These are phyloP conservation scores for Dissophora globulifera DNA, from an alignment of 192 early-diverging fungal genomes.

Conservation along the genomic window DNA sequence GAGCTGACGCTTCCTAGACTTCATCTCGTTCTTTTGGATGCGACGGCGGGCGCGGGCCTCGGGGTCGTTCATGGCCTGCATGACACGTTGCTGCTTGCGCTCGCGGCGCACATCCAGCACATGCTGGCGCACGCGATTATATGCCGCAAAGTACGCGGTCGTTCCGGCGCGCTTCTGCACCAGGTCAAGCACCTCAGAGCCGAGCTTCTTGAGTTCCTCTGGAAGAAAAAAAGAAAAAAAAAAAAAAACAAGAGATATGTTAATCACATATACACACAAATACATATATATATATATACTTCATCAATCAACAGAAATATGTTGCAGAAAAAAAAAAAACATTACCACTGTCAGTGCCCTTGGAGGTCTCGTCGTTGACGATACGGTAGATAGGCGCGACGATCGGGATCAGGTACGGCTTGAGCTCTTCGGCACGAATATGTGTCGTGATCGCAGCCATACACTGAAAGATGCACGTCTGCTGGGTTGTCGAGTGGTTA, in stretches of 20 bases:
- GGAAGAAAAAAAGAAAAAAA: slow-evolving; percentile 9
- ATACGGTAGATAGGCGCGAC: slow-evolving; percentile 85
- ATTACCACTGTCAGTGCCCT: slow-evolving; percentile 71
- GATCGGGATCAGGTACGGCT: slow-evolving; percentile 75
- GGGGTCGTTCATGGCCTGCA: slow-evolving; percentile 78
- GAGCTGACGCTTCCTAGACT: slow-evolving; percentile 71
- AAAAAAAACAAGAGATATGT: not conserved
- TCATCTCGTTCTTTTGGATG: slow-evolving; percentile 78
- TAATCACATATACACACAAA: no score
- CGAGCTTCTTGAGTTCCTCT: slow-evolving; percentile 80
- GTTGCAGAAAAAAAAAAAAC: not conserved
- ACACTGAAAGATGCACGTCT: slow-evolving; percentile 88
- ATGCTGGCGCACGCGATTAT: slow-evolving; percentile 74
- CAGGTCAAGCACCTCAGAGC: slow-evolving; percentile 81
- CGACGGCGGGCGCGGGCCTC: slow-evolving; percentile 76
- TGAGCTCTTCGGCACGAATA: slow-evolving; percentile 66
- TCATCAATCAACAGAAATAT: no score
- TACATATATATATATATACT: no score
- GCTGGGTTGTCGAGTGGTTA: slow-evolving; percentile 61
- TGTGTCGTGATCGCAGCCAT: slow-evolving; percentile 86
- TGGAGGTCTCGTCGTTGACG: slow-evolving; percentile 75
- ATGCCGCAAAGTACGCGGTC: slow-evolving; percentile 70
- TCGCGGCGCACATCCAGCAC: slow-evolving; percentile 70
- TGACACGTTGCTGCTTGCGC: slow-evolving; percentile 68
- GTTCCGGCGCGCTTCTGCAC: slow-evolving; percentile 82